Conservation (phyloP, 2,329 filamentous ascomycete species). For the Lecanicillium sp. region DNA sequence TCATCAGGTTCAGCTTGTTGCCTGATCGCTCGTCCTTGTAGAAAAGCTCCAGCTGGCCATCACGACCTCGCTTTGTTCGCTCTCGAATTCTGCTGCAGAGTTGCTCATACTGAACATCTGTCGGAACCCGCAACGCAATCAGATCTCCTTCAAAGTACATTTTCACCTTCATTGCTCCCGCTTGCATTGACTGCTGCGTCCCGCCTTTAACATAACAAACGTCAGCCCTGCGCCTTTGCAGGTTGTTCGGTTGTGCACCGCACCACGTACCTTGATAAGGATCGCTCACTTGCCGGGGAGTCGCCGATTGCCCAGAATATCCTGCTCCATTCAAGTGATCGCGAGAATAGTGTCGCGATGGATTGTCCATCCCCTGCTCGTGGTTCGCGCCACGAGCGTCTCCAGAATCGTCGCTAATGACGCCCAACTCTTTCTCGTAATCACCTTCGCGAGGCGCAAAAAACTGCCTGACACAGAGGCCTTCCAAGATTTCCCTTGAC, state of each 20-base stretch:
- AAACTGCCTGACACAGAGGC: conserved; percentile 78
- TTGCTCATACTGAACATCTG: conserved; percentile 66
- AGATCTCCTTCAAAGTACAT: conserved; percentile 88
- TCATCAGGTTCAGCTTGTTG: conserved; percentile 65
- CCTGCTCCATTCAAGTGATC: conserved; percentile 52
- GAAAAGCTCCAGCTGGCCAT: conserved; percentile 67
- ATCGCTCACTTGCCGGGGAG: conserved; percentile 34
- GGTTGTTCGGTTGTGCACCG: conserved; percentile 13
- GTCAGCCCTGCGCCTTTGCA: conserved; percentile 39
- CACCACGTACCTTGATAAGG: conserved; percentile 15
- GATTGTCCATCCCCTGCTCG: conserved; percentile 50
- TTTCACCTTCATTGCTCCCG: conserved; percentile 76
- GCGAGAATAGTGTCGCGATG: conserved; percentile 57
- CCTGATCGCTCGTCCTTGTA: conserved; percentile 81
- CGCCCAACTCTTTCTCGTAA: conserved; percentile 76
- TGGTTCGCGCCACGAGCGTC: conserved; percentile 60
- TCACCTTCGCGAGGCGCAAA: conserved; percentile 87
- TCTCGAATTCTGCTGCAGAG: conserved; percentile 80
- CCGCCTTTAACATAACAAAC: conserved; percentile 14
- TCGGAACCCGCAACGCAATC: conserved; percentile 80
- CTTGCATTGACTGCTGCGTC: conserved; percentile 23
- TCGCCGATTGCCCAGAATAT: conserved; percentile 45
- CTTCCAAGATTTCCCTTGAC: conserved; percentile 75
- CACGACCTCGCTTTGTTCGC: conserved; percentile 62
- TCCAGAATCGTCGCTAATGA: conserved; percentile 68